Percentiles rank a stretch among this genome's conserved stretches.
Evolutionary conservation across 2,329 filamentous ascomycete genomes (phyloP).

Genomic region (Berkeleyomyces rouxiae): DNA sequence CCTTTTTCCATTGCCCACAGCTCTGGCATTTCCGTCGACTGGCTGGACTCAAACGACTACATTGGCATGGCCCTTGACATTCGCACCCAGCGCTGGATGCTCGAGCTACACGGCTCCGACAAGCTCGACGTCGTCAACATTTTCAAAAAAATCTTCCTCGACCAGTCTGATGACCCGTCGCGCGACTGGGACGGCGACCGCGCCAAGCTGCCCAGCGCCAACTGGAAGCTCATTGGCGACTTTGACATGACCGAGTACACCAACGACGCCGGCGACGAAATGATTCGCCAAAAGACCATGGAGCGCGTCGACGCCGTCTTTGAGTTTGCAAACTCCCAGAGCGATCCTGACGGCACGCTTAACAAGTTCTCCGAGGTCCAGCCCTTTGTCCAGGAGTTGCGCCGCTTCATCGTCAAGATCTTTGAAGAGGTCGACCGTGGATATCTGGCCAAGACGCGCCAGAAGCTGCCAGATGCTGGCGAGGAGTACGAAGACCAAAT

Average conservation of each 20-base stretch:
- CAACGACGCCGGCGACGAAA: conserved; percentile 9
- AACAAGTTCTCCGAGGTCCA: conserved; percentile 10
- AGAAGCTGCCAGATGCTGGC: conserved; percentile 10
- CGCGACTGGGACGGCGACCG: conserved; percentile 15
- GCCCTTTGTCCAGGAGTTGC: conserved; percentile 12
- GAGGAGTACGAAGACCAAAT: conserved; percentile 5
- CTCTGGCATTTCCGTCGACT: conserved; percentile 12
- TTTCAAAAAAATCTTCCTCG: conserved; percentile 20
- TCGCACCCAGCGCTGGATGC: conserved; percentile 23
- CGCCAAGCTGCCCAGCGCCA: conserved; percentile 2
- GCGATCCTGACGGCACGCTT: conserved; percentile 7
- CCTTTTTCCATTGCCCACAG: conserved; percentile 19
- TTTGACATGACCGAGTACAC: conserved; percentile 10
- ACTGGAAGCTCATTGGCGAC: conserved; percentile 12
- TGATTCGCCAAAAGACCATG: conserved; percentile 6
- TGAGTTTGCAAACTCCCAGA: conserved; percentile 4
- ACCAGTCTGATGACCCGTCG: conserved; percentile 17
- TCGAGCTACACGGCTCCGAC: conserved; percentile 14
- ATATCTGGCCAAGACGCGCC: conserved; percentile 13
- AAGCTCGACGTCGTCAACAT: conserved; percentile 16
- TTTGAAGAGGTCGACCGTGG: conserved; percentile 13
- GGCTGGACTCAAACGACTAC: conserved; percentile 15
- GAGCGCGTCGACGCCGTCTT: conserved; percentile 8
- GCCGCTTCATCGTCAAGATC: conserved; percentile 11
- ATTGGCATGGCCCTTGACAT: conserved; percentile 21